Base-by-base conservation (phyloP, 148 eudicot species). In the Talinum fruticosum region DNA sequence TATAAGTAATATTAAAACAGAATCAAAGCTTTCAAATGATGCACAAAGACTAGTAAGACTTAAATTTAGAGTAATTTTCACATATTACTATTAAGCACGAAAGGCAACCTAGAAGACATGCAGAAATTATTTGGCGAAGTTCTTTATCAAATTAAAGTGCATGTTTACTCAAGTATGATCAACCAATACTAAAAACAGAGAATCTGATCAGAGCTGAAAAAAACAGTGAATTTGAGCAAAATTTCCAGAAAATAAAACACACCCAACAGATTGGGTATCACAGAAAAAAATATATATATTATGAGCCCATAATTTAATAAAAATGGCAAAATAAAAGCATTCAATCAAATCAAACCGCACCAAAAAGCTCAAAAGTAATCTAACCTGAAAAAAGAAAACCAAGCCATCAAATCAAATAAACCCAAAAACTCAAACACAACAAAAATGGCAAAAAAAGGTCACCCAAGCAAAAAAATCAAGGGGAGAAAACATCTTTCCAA, bases 291-390 rank as follows among this genome's bases (percentile, higher is more conserved):
- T n/a, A 59, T n/a, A n/a, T n/a, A n/a, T n/a, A 59, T 53, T 8
- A 71, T n/a, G 19, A 26, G 21, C 37, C 28, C 15, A 1, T 33
- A 51, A 68, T 18, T 32, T 1, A 76, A n/a, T 26, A 45, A 30
- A 15, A 67, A 6, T 61, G 35, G 53, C 32, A 34, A 34, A 6
- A n/a, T 35, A 41, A 23, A 15, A 29, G 16, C 26, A 62, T 2
- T 26, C 36, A 35, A 74, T 54, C 53, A 44, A 69, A 69, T 65
- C 66, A 32, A 70, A 75, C 62, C 62, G 28, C 78, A 41, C 70
- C 7, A 23, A 16, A 53, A 53, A 53, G 59, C 59, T 16, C 29
- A 36, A 44, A 57, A 19, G 8, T 19, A 41, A 59, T 18, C 36
- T 16, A 69, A 28, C 10, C 47, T 18, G 15, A 4, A 44, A 37